Evolutionary conservation across 2,329 filamentous ascomycete species (phyloP), one percentile per base, ranked within the genome.

Genomic region (Trichoderma sp.): DNA sequence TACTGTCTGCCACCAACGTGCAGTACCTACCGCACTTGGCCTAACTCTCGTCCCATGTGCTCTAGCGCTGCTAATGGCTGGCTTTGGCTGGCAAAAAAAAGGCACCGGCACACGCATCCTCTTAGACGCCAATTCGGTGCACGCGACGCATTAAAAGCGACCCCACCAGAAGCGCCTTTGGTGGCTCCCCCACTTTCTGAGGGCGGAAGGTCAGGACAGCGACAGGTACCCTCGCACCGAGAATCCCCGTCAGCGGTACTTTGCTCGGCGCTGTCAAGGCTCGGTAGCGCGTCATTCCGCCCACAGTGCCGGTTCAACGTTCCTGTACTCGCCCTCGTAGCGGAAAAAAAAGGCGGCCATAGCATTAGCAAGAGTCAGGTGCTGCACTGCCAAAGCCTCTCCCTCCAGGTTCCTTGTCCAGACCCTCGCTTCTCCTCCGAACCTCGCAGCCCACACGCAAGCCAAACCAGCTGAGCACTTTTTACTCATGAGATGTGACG

Each of bases 261-360:
- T 58, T 55, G 50, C 26, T 20, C 43, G 43, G 64, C 17, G 32
- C 32, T 61, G 39, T 62, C 66, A 62, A 68, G 39, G 39, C 13
- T n/a, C 66, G 68, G 68, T 64, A 70, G 68, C 68, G 68, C 68
- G 68, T 70, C 68, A 70, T 70, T 64, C 47, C 57, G 57, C 57
- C 57, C 57, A 59, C 57, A 59, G 57, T 64, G 59, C 43, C 58
- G n/a, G 50, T n/a, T 23, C 20, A 47, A 17, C 30, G 64, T 30
- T 17, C 32, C 26, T 43, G 43, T n/a, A 34, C 17, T n/a, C 28
- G 55, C 28, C n/a, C 15, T 23, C 26, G 36, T n/a, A 62, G 57
- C 26, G 39, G 61, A n/a, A n/a, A 58, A 57, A 67, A 55, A 57
- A 57, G 47, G 47, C 23, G 26, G 53, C 57, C 28, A 39, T 39